A percentile compares a stretch with the other conserved stretches of the same genome.
phyloP scores from a whole-genome alignment of 768 basidiomycete genomes.

The Boletus tylopilopsis region DNA sequence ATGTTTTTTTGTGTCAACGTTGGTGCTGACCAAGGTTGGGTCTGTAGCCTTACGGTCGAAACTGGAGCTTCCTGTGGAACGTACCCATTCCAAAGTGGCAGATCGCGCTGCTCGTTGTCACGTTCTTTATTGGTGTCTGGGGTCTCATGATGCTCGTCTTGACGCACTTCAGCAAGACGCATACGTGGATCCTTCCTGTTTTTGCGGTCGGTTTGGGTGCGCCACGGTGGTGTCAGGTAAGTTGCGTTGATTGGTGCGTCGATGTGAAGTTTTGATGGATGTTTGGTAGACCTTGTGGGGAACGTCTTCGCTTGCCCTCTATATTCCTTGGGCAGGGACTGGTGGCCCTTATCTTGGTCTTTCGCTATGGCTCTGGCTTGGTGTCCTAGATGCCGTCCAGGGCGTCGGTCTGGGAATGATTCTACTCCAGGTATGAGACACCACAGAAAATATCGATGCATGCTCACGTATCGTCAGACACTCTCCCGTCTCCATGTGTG shows the following conservation, averaged over 20 bases:
- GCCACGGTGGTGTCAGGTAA: constrained; percentile 90
- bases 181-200: constrained; percentile 92
- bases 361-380: constrained; percentile 92
- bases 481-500: constrained; percentile 92
- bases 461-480: constrained; percentile 42
- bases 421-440: constrained; percentile 53
- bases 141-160: constrained; percentile 66
- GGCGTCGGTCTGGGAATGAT: constrained; percentile 95
- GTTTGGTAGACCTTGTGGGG: constrained; percentile 81
- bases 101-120: constrained; percentile 71
- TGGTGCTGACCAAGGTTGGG: constrained; percentile 10
- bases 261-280: background rate
- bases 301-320: constrained; percentile 87
- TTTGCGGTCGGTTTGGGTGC: constrained; percentile 95
- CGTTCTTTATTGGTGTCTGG: constrained; percentile 91
- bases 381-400: constrained; percentile 90
- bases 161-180: constrained; percentile 86
- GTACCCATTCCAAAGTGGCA: constrained; percentile 80
- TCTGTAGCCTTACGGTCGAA: constrained; percentile 80
- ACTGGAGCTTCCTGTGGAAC: constrained; percentile 93
- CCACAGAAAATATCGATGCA: no score
- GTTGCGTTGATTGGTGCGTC: background rate
- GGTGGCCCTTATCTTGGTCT: constrained; percentile 88
- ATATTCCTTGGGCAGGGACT: constrained; percentile 88
- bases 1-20: background rate